Base-by-base conservation (phyloP, 2,329 filamentous ascomycete genomes). In the Stagonosporopsis cucurbitacearum region DNA sequence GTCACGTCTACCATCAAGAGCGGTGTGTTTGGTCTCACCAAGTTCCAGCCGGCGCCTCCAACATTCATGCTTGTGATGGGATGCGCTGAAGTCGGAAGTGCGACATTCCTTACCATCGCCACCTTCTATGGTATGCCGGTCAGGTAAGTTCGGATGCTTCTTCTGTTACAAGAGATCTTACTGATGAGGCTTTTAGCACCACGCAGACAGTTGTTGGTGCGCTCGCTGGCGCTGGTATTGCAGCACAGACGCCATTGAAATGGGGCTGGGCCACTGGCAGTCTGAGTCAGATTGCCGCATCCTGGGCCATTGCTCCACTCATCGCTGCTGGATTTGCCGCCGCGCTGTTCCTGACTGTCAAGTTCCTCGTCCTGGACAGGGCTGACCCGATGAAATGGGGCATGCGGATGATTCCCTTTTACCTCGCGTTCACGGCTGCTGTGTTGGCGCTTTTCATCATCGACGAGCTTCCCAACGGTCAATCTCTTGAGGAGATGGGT, bases 1-100 rank as follows among this genome's bases (percentile, higher is more conserved):
- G 84, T 86, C 6, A 82, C 85, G 23, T 82, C 84, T 50, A 87
- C 85, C 7, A 87, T 87, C 69, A 81, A 84, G 58, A 87, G 83
- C 64, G 83, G 84, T 58, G 79, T 88, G 49, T 82, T 88, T 63
- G 76, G 79, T 51, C 78, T 78, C 20, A 58, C 67, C 0, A 74
- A 78, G 23, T 87, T 85, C 66, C 71, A 75, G 1, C 43, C 39
- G n/a, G 54, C 46, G 3, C 82, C 85, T 3, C 79, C 76, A 11
- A 70, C 84, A 6, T 79, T 86, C 22, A 85, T 86, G 82, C 75
- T 86, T 3, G 83, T 81, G 19, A 85, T 86, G 82, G 79, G 81
- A 13, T 85, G 82, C 68, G 84, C 83, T 54, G 76, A 84, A 44
- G 70, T 81, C 49, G 77, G 80, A 17, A 84, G 83, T 19, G 80